phyloP scores from a whole-genome alignment of 163 green algal genomes.

The Scenedesmus sp. region DNA sequence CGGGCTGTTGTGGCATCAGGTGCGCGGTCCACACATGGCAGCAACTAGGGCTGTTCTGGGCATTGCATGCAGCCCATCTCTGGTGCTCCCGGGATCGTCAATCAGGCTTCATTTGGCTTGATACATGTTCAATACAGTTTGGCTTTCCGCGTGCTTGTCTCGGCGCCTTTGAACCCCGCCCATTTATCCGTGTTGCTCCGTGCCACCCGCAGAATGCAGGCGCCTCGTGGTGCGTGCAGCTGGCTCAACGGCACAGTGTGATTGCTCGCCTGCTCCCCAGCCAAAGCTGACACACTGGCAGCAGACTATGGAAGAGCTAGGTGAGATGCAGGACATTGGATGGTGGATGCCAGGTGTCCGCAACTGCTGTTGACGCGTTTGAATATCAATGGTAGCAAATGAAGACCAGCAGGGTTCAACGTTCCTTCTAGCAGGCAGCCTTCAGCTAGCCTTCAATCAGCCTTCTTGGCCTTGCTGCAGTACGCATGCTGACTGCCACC shows the following conservation, averaged over 20 bases:
- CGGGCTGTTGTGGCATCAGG: not conserved
- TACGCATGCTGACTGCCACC: not conserved
- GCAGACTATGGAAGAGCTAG: conserved; percentile 54
- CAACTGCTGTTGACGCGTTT: not conserved
- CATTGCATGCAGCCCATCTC: not conserved
- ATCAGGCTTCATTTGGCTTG: not conserved
- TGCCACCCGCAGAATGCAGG: not conserved
- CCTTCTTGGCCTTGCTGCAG: not conserved
- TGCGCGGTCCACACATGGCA: not conserved
- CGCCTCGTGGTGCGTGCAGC: not conserved
- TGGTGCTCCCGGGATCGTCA: not conserved
- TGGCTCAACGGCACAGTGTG: conserved; percentile 6
- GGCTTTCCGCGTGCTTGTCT: not conserved
- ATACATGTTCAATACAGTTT: too few species aligned
- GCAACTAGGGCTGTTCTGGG: not conserved
- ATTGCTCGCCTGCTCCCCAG: not conserved
- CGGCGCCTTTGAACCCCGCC: not conserved
- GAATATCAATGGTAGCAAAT: not conserved
- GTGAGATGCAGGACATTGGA: not conserved
- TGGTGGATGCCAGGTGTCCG: not conserved
- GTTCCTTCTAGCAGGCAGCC: too few species aligned
- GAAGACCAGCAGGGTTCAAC: too few species aligned
- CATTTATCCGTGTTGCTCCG: not conserved
- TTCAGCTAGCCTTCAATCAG: not conserved
- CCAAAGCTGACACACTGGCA: conserved; percentile 50